A percentile compares a stretch with the other conserved stretches of the same genome.
Evolutionary conservation across 2,329 filamentous ascomycete species (phyloP).

Genomic region (Penicillium sp.): DNA sequence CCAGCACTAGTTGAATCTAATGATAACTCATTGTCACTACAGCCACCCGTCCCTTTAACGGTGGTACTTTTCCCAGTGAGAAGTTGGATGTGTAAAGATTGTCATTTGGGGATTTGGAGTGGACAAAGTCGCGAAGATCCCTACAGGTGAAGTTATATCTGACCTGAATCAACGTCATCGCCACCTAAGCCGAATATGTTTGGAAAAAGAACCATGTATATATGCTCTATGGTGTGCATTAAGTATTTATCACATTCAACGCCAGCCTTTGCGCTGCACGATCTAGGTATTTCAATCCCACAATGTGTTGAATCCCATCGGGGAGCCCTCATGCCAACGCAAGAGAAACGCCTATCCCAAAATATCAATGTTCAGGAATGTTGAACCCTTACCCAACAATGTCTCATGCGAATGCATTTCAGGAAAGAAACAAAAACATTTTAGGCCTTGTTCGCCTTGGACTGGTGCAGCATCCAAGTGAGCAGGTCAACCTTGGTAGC

Average conservation of each 20-base stretch:
- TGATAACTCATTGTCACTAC: slow-evolving; percentile 25
- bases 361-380: slow-evolving; percentile 13
- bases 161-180: not conserved
- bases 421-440: not conserved
- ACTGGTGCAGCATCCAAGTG: slow-evolving; percentile 80
- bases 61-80: slow-evolving; percentile 24
- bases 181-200: not conserved
- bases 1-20: not conserved
- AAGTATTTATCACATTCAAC: slow-evolving; percentile 5
- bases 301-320: slow-evolving; percentile 18
- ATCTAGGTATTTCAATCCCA: slow-evolving; percentile 7
- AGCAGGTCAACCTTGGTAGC: slow-evolving; percentile 96
- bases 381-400: slow-evolving; percentile 16
- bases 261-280: slow-evolving; percentile 5
- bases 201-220: not conserved
- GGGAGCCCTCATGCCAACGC: slow-evolving; percentile 7
- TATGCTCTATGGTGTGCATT: slow-evolving; percentile 3
- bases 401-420: slow-evolving; percentile 10
- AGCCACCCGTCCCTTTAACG: slow-evolving; percentile 26
- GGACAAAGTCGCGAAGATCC: not conserved
- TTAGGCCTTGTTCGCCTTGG: slow-evolving; percentile 24
- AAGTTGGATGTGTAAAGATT: slow-evolving; percentile 28
- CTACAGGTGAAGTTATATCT: not conserved
- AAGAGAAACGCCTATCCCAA: slow-evolving; percentile 11
- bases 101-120: slow-evolving; percentile 12